Evolutionary conservation across 2,329 filamentous ascomycete species (phyloP), one percentile per base, ranked within the genome.

Genomic region (Alternaria metachromatica): DNA sequence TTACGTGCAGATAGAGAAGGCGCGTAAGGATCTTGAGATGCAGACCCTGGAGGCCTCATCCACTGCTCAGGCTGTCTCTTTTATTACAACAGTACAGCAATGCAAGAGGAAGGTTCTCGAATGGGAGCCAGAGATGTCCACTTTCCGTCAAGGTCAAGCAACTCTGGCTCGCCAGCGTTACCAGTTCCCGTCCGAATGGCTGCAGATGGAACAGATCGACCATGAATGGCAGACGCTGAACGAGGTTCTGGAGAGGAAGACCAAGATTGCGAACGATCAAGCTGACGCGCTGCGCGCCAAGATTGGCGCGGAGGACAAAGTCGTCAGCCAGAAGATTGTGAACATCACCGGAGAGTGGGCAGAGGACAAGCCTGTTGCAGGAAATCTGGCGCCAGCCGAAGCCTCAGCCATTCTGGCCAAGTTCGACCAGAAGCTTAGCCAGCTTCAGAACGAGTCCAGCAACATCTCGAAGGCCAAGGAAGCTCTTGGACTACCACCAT

Each of bases 401-500:
- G 96, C 96, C 10, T 96, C 93, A 28, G 87, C 89, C 37, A 96
- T 93, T 1, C 85, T 99, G 53, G 88, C 86, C 68, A 89, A 87
- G 13, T 99, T 98, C 76, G 94, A 98, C 78, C 85, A 87, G 30
- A 92, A 92, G 54, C 93, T 99, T 68, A 93, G 92, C 44, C 90
- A 90, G 73, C 86, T 99, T 23, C 92, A 95, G 74, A 90, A 90
- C 45, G 94, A 99, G 76, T 92, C 92, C 25, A 91, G 96, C 63
- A 97, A 97, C 89, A 94, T 99, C 13, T 91, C 92, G 6, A 97
- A 94, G 80, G 96, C 96, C 3, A 99, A 98, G 81, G 96, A 99
- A 80, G 96, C 96, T 5, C 89, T 99, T 45, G 94, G 97, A 76
- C 87, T 99, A 45, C 92, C 95, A 4, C 87, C 92, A 3, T 92